Base-by-base conservation (phyloP, 1,284 basidiomycete species). In the Cronartium ribicola region DNA sequence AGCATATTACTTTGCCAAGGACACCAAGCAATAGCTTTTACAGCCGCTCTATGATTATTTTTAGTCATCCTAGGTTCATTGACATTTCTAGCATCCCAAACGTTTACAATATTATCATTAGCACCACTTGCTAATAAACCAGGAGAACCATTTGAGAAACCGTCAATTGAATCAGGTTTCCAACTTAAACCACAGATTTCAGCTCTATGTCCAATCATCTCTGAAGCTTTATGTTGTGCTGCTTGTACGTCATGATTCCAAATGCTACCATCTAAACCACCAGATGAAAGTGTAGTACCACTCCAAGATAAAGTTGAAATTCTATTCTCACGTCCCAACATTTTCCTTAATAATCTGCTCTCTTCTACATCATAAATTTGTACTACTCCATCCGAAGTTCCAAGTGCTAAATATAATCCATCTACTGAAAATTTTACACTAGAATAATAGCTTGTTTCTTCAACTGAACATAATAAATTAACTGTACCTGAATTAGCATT, bases 1-100 rank as follows among this genome's bases (percentile, higher is more conserved):
- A 98, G 87, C 7, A 98, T 85, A 8, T 90, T 90, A 0, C 90
- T 87, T 83, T 95, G 92, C 94, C 95, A 98, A 0, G 95, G 93
- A 78, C 92, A 97, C 93, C 96, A 99, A 0, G 93, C 92, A 61
- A 99, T 84, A 0, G 94, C 94, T 86, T 97, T 97, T 78, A 96
- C 93, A 0, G 94, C 94, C 0, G 93, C 94, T 0, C 90, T 92
- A 82, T 97, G 94, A 81, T 93, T 95, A 60, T 91, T 85, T 83
- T 95, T 96, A 60, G 91, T 92, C 92, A 81, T 81, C 66, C 79
- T 79, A 3, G 80, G 79, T 36, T 78, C 91, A 92, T 79, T 91
- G 89, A 2, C 90, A 88, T 73, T 86, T 85, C 5, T 88, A 87
- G 59, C 88, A 83, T 97, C 94, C 94, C 94, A 97, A 69, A 95